Base-by-base conservation (phyloP, 139 green algal species). In the Closterium sp. region DNA sequence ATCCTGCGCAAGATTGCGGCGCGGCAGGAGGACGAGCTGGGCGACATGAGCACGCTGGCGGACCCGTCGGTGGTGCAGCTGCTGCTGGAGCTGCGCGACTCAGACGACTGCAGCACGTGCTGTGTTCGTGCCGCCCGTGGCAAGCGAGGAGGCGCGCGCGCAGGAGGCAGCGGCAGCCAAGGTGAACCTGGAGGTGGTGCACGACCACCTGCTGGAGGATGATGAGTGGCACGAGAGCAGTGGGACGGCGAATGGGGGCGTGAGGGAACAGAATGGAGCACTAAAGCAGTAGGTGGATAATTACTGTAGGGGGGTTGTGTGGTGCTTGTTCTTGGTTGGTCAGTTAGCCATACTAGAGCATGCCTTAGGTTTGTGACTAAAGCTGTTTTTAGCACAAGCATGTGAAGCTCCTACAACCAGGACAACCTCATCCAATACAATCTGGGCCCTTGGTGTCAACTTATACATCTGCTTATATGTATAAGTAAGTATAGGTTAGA, bases 1-100 rank as follows among this genome's bases (percentile, higher is more conserved):
- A 95, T 98, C 69, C 91, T 98, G 95, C 95, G 97, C 84, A 98
- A 98, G 94, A 97, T 95, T 7, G 93, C 93, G 1, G 38, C 55
- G 8, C 34, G 87, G 33, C 84, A 95, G 38, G 90, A 55, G 30
- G 34, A 93, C 21, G 25, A 34, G 30, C 32, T 87, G 12, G 90
- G 96, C 7, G 95, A 96, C 90, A 95, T 88, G 2, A 95, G 91
- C 12, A 96, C 95, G 1, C 90, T 96, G 88, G 94, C 94, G 1
- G 94, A 96, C 86, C 94, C 94, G 7, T 91, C 90, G 25, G 96
- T 99, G 35, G 97, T 99, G 83, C 90, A 97, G 6, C 92, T 86
- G 38, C 95, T 99, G 35, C 94, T 99, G 31, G 91, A 95, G 30
- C 90, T 96, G n/a, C 33, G 84, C 19, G 83, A 76, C 16, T 76